Base-by-base conservation (phyloP, 768 basidiomycete species). In the Hygrophoropsis aurantiaca region DNA sequence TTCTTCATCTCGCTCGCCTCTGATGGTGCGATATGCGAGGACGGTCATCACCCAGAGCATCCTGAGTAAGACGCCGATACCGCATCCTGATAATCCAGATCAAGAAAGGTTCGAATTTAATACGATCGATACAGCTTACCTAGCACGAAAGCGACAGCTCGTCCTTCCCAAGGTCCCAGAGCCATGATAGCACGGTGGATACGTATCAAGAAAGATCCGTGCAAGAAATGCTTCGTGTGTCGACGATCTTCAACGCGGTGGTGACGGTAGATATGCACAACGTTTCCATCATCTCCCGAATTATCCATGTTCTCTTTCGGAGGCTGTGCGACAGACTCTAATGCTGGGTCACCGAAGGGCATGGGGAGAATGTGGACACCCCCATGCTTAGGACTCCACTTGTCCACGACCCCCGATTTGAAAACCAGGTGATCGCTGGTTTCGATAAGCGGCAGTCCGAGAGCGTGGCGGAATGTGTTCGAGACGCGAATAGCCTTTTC, bases 121-220 rank as follows among this genome's bases (percentile, higher is more conserved):
- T 7, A 15, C 25, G 13, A 36, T 36, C n/a, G 19, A 19, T 25
- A 39, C 41, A 24, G 73, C 80, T 56, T 42, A 81, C 89, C 90
- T 15, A 92, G 76, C 47, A 92, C 89, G 50, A 92, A 92, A 3
- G 90, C 83, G 13, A 92, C 83, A 9, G 82, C 81, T 41, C 87
- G 75, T 42, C 88, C 88, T 66, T 92, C 90, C 88, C 90, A 91
- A 16, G 81, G 81, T 11, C 88, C 86, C 13, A 92, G 79, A 7
- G 78, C 64, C 71, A 80, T 80, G 45, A 91, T 66, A 2, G 88
- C 84, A 45, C 67, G 68, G 57, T 84, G 79, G 51, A 91, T 67
- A 38, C 90, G 82, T 37, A 62, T 68, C 39, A 77, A 48, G 76
- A 88, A 87, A 26, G 75, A 67, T 18, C 56, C 55, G 44, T 42